phyloP scores from a whole-genome alignment of 768 basidiomycete genomes.

The Kwoniella pini region DNA sequence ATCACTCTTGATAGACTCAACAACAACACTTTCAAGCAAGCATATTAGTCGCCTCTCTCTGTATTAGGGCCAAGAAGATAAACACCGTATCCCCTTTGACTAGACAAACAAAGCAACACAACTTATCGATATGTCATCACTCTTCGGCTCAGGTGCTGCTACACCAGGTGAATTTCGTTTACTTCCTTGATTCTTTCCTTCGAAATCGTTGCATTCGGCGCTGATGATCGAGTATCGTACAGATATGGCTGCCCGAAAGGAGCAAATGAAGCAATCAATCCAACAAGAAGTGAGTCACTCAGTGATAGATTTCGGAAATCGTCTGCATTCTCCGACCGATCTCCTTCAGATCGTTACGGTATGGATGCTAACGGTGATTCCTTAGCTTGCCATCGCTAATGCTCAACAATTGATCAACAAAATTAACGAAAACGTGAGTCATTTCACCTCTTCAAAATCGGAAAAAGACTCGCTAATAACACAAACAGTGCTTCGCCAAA shows the following conservation, averaged over 20 bases:
- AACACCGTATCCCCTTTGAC: no score
- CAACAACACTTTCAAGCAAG: no score
- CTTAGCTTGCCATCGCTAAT: conserved; percentile 52
- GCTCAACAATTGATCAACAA: conserved; percentile 54
- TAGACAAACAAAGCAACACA: no score
- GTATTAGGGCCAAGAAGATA: no score
- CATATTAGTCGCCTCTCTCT: no score
- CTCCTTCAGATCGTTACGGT: no score
- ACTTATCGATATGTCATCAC: conserved; percentile 29
- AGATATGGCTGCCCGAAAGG: conserved; percentile 52
- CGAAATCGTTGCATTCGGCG: background rate
- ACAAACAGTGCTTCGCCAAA: conserved; percentile 51
- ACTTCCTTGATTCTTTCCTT: background rate
- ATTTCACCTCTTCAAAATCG: background rate
- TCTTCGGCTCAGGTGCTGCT: conserved; percentile 29
- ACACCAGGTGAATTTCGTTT: conserved; percentile 11
- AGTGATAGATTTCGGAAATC: no score
- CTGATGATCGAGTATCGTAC: background rate
- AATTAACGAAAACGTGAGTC: conserved; percentile 54
- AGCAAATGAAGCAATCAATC: conserved; percentile 54
- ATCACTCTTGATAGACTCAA: no score
- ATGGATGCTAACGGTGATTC: no score
- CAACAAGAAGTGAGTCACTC: conserved; percentile 41
- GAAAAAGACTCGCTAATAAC: background rate
- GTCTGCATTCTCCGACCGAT: no score